Percentiles rank a stretch among this genome's conserved stretches.
Conservation (phyloP, 306 rosid genomes). For the Sechiopsis laciniata region DNA sequence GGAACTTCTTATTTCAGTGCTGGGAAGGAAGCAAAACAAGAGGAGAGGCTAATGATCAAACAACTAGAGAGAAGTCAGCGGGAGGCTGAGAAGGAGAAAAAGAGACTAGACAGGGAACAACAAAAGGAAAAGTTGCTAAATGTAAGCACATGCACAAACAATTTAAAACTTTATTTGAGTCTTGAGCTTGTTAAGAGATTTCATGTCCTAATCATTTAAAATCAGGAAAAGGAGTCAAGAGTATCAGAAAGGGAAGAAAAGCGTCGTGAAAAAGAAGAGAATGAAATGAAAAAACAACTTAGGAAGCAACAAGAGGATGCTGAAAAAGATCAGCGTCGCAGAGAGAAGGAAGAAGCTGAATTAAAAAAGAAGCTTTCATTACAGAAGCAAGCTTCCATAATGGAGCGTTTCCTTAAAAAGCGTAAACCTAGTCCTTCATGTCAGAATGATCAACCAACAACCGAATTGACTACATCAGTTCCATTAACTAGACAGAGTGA, state of each 20-base stretch:
- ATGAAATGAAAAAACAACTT: slow-evolving; percentile 48
- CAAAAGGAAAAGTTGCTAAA: slow-evolving; percentile 41
- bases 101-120: slow-evolving; percentile 39
- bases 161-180: background rate
- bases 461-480: slow-evolving; percentile 33
- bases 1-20: slow-evolving; percentile 40
- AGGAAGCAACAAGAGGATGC: slow-evolving; percentile 71
- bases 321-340: slow-evolving; percentile 63
- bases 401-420: slow-evolving; percentile 85
- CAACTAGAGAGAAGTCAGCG: slow-evolving; percentile 63
- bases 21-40: slow-evolving; percentile 56
- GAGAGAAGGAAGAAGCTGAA: slow-evolving; percentile 74
- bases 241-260: slow-evolving; percentile 49
- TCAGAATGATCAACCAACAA: slow-evolving; percentile 34
- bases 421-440: slow-evolving; percentile 36
- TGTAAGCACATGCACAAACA: slow-evolving; percentile 38
- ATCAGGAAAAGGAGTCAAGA: slow-evolving; percentile 53
- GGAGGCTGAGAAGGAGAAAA: slow-evolving; percentile 61
- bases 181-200: background rate
- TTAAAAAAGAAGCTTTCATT: slow-evolving; percentile 51
- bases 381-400: slow-evolving; percentile 72
- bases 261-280: slow-evolving; percentile 41
- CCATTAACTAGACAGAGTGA: slow-evolving; percentile 31
- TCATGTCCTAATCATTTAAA: background rate
- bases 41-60: slow-evolving; percentile 56